Evolutionary conservation across 1,284 basidiomycete species (phyloP), one percentile per base, ranked within the genome.

Genomic region (Malassezia pachydermatis): DNA sequence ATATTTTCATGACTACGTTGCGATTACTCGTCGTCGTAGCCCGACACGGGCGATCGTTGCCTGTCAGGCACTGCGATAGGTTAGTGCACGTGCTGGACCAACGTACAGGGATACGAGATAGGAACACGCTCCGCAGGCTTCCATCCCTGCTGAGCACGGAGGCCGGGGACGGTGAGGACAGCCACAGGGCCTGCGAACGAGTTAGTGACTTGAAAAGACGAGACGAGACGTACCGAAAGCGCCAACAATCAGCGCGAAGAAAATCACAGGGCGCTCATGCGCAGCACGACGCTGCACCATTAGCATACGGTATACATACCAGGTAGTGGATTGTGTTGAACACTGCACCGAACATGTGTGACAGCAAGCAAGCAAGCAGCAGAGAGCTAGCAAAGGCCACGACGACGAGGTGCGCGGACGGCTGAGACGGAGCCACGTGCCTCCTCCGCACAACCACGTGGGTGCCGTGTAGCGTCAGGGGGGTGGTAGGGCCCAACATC

Each of bases 211-310:
- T 3, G 9, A 20, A 8, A n/a, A n/a, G n/a, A n/a, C n/a, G 8
- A 19, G 16, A 8, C 24, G 6, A 7, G 3, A 51, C 70, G 38
- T 30, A 63, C 73, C 73, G 32, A 70, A 55, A 9, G 60, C 67
- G 36, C 88, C 89, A 53, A 94, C 74, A 44, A 82, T 73, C 69
- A 84, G 77, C 6, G 88, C 86, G 76, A 82, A 94, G 77, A 92
- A 90, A 73, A 94, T 80, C 66, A 87, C 84, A 29, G 89, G 88
- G 63, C 81, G 81, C 75, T 94, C 88, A 76, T 95, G 90, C 29
- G 88, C 87, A 65, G 83, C 80, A 54, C 84, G 81, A 79, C 81
- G 80, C 80, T 82, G 44, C 32, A 14, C 23, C 22, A 35, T 36
- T 14, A 33, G 48, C 8, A 24, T 11, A 6, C 9, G 17, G 1